These are phyloP conservation scores for Botrytis pseudocinerea DNA, from an alignment of 2,329 filamentous ascomycete species.

Conservation along the genomic window DNA sequence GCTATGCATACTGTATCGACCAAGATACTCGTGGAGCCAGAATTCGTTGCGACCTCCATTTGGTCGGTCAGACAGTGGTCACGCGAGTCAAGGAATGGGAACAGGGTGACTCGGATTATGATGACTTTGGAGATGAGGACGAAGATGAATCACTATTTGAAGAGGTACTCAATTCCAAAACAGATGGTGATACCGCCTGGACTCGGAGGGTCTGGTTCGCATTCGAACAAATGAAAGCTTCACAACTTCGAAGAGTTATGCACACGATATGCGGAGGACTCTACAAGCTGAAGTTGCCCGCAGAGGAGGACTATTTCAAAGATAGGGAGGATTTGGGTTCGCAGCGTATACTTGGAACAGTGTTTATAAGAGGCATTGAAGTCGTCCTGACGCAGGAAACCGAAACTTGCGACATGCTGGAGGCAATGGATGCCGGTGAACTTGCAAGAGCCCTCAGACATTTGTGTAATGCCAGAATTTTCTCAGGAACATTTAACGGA, in stretches of 20 bases:
- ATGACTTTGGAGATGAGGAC: background rate
- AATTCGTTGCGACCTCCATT: background rate
- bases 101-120: background rate
- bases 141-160: background rate
- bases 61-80: background rate
- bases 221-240: background rate
- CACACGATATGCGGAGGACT: background rate
- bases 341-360: background rate
- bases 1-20: background rate
- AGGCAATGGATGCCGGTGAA: background rate
- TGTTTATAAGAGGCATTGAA: background rate
- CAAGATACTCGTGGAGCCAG: background rate
- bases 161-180: background rate
- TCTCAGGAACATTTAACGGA: fast-evolving
- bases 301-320: background rate
- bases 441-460: background rate
- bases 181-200: background rate
- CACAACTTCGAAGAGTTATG: conserved; percentile 1
- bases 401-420: background rate
- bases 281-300: background rate
- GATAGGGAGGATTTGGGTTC: too few species aligned
- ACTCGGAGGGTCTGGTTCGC: background rate
- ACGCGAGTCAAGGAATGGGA: background rate
- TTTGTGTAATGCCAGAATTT: background rate
- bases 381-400: background rate